phyloP scores from a whole-genome alignment of 345 rosid species.

The Salix arbutifolia region DNA sequence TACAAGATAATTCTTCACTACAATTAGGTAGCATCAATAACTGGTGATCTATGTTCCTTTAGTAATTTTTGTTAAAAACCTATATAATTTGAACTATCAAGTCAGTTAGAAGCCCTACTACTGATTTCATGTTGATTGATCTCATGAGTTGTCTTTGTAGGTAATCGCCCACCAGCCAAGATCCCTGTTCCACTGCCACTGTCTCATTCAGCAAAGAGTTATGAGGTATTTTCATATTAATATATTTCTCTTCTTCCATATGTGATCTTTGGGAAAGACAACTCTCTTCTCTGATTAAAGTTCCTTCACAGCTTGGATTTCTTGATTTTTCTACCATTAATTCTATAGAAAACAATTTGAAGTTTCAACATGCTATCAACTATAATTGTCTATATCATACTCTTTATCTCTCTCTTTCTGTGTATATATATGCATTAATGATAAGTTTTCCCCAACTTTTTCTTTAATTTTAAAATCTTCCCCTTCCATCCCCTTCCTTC shows the following conservation, averaged over 20 bases:
- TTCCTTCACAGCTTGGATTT: background rate
- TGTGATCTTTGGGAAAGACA: constrained; percentile 1
- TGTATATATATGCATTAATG: background rate
- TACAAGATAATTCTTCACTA: background rate
- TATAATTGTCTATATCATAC: background rate
- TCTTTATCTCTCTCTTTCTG: background rate
- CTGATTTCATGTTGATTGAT: background rate
- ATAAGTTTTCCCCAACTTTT: background rate
- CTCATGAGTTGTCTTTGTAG: constrained; percentile 34
- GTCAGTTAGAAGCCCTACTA: background rate
- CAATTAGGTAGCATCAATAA: background rate
- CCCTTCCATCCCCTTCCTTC: background rate
- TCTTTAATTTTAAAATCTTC: background rate
- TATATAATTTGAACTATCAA: background rate
- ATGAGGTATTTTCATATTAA: constrained; percentile 43
- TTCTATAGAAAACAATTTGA: background rate
- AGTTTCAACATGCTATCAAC: background rate
- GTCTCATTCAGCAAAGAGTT: constrained; percentile 50
- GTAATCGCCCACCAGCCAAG: constrained; percentile 83
- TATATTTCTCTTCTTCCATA: background rate
- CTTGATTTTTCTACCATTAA: background rate
- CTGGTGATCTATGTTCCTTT: constrained; percentile 3
- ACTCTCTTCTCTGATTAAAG: background rate
- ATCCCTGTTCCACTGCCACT: constrained; percentile 79
- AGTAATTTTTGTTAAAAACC: background rate